Evolutionary conservation across 208 protist genomes (phyloP).

Genomic region (Paratrypanosoma confusum): DNA sequence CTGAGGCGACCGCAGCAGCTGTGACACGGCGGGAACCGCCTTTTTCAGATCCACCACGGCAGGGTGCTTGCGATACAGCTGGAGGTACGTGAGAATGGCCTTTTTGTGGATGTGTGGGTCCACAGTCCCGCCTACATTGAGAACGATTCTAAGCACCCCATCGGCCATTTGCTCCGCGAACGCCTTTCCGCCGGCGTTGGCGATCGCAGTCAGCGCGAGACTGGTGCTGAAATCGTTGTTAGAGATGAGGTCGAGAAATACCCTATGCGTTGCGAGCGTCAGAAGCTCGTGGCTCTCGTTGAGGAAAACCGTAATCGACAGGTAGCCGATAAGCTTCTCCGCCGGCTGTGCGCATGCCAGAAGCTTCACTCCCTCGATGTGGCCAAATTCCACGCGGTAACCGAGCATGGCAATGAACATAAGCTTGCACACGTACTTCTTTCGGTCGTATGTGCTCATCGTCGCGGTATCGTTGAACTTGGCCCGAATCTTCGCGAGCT

Average conservation of each 20-base stretch:
- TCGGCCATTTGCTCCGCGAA: conserved; percentile 95
- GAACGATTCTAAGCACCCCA: conserved; percentile 91
- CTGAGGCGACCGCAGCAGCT: conserved; percentile 75
- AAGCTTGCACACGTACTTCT: conserved; percentile 99
- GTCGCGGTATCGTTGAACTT: conserved; percentile 88
- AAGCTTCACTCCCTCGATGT: conserved; percentile 98
- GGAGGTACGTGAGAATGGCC: conserved; percentile 94
- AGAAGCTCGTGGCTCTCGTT: conserved; percentile 96
- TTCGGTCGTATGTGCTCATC: conserved; percentile 93
- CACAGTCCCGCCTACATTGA: conserved; percentile 45
- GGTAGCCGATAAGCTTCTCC: conserved; percentile 98
- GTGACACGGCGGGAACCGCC: conserved; percentile 63
- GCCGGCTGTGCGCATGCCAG: conserved; percentile 91
- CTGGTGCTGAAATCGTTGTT: conserved; percentile 86
- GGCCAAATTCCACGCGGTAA: conserved; percentile 99
- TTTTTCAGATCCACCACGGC: conserved; percentile 63
- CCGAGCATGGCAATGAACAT: conserved; percentile 99
- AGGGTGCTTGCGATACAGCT: conserved; percentile 93
- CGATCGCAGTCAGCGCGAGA: conserved; percentile 95
- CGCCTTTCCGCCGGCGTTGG: conserved; percentile 95
- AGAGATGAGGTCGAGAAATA: conserved; percentile 93
- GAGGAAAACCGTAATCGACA: conserved; percentile 92
- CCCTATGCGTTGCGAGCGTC: conserved; percentile 96
- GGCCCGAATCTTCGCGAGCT: conserved; percentile 98
- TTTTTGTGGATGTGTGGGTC: conserved; percentile 96